Percentiles rank a stretch among this genome's conserved stretches.
Conservation (phyloP, 371 early-diverging fungal species). For the Phascolomyces articulosus region DNA sequence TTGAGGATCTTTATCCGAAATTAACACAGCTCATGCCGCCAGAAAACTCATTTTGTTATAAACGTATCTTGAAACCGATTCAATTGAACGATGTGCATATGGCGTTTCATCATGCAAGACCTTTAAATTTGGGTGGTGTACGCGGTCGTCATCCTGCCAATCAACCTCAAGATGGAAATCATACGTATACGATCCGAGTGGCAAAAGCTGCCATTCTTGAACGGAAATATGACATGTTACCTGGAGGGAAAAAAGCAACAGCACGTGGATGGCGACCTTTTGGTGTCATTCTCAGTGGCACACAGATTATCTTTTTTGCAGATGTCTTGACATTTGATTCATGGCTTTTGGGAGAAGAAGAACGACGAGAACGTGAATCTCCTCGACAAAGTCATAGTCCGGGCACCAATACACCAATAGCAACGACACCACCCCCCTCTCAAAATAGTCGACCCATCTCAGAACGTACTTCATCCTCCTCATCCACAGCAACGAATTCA, state of each 20-base stretch:
- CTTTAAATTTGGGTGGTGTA: constrained; percentile 48
- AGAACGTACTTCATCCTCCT: neutral
- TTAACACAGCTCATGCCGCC: constrained; percentile 46
- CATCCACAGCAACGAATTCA: constrained; percentile 11
- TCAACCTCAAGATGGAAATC: neutral
- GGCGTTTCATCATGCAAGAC: constrained; percentile 41
- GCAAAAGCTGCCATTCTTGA: constrained; percentile 72
- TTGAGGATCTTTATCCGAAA: constrained; percentile 35
- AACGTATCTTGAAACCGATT: constrained; percentile 25
- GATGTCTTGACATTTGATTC: constrained; percentile 48
- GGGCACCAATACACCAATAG: too few species aligned
- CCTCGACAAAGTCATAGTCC: too few species aligned
- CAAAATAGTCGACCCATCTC: neutral
- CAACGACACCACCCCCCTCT: neutral
- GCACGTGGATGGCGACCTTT: constrained; percentile 77
- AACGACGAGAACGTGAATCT: neutral
- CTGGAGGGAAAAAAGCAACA: constrained; percentile 69
- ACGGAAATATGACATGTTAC: constrained; percentile 72
- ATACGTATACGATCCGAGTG: constrained; percentile 61
- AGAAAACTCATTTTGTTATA: constrained; percentile 40
- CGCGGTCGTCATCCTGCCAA: constrained; percentile 17
- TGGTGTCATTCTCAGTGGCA: constrained; percentile 78
- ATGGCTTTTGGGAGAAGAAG: constrained; percentile 45
- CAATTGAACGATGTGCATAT: constrained; percentile 33
- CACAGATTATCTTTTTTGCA: constrained; percentile 75